phyloP scores from a whole-genome alignment of 495 filamentous ascomycete genomes.

The Aspergillus cavernicola region DNA sequence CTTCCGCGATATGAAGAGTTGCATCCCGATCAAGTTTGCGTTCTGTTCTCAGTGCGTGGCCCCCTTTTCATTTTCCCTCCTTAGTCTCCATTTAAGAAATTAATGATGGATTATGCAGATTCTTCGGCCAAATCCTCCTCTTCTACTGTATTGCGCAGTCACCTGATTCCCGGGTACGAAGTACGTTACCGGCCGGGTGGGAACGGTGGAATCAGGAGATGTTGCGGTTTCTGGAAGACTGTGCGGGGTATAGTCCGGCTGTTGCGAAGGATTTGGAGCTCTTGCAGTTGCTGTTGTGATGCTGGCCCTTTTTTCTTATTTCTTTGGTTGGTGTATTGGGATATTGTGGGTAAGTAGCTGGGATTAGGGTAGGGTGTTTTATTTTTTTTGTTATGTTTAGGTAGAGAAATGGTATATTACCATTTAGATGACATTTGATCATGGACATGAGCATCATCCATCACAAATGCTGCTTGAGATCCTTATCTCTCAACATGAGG shows the following conservation, averaged over 20 bases:
- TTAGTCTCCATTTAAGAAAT: background rate
- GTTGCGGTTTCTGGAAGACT: constrained; percentile 42
- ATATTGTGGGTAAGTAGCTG: background rate
- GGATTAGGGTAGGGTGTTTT: background rate
- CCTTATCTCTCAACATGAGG: too few relatives aligned
- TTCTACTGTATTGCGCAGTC: constrained; percentile 47
- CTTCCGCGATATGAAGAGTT: constrained; percentile 46
- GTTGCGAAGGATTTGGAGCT: constrained; percentile 45
- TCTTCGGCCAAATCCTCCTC: constrained; percentile 46
- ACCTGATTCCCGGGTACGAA: constrained; percentile 31
- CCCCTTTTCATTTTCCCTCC: background rate
- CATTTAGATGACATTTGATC: too few relatives aligned
- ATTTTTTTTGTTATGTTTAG: too few relatives aligned
- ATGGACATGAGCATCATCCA: too few relatives aligned
- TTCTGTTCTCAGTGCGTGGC: constrained; percentile 49
- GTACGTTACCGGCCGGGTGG: constrained; percentile 41
- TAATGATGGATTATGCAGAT: constrained; percentile 21
- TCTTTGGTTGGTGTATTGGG: background rate
- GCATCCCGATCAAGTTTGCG: constrained; percentile 45
- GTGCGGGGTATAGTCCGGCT: constrained; percentile 39
- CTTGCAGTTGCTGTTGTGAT: constrained; percentile 33
- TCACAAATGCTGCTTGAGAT: too few relatives aligned
- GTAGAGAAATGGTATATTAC: too few relatives aligned
- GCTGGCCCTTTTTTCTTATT: too few relatives aligned
- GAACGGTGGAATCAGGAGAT: constrained; percentile 46